Conservation (phyloP, 78 protist species). For the Capsaspora owczarzaki region DNA sequence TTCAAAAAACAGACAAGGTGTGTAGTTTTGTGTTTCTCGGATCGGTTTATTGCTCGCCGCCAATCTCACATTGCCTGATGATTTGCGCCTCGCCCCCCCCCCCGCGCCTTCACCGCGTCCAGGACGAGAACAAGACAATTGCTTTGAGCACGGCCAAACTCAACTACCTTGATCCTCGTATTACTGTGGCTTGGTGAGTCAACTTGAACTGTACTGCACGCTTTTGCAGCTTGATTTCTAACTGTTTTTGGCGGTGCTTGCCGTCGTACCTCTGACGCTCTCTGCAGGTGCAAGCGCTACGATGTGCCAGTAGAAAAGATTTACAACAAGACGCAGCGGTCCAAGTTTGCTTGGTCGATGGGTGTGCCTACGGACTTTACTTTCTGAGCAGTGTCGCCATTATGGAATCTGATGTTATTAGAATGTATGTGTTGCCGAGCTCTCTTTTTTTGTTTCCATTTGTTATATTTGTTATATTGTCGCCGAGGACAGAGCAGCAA, state of each 20-base stretch:
- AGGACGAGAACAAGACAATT: conserved; percentile 62
- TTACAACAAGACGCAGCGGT: conserved; percentile 57
- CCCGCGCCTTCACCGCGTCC: conserved; percentile 3
- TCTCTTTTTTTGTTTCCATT: no score
- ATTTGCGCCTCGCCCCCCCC: no score
- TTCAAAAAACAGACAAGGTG: conserved; percentile 5
- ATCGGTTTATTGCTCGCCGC: no score
- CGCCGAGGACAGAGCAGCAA: no score
- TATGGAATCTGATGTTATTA: neutral
- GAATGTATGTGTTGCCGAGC: no score
- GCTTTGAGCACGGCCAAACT: conserved; percentile 90
- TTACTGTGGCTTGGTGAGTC: conserved; percentile 83
- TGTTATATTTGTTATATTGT: no score
- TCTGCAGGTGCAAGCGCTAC: conserved; percentile 74
- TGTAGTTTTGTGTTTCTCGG: neutral
- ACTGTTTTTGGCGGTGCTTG: neutral
- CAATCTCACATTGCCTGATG: no score
- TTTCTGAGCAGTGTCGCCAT: neutral
- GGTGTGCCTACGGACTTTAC: neutral
- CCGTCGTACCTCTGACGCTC: neutral
- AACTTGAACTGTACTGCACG: neutral
- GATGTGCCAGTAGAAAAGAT: conserved; percentile 68
- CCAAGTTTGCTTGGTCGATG: conserved; percentile 80
- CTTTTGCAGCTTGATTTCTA: neutral
- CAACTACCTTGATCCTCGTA: conserved; percentile 98